Percentiles rank a stretch among this genome's conserved stretches.
These are phyloP conservation scores for Cercospora brassicicola DNA, from an alignment of 2,329 filamentous ascomycete genomes.

Conservation along the genomic window DNA sequence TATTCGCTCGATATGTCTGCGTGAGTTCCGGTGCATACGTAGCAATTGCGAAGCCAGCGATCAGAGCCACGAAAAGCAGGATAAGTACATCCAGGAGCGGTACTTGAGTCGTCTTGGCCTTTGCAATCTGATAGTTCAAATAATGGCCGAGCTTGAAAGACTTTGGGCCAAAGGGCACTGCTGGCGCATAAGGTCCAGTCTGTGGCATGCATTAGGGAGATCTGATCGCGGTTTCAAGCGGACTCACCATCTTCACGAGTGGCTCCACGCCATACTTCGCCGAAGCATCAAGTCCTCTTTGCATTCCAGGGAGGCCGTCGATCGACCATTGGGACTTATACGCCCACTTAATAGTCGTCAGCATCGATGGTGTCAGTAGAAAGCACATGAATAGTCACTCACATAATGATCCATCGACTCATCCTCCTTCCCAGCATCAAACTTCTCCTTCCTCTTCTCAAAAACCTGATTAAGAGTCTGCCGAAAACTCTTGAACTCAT, in stretches of 20 bases:
- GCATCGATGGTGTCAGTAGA: not conserved
- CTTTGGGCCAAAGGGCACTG: constrained; percentile 23
- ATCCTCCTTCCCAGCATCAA: constrained; percentile 39
- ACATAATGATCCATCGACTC: constrained; percentile 45
- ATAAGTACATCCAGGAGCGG: constrained; percentile 21
- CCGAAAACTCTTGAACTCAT: constrained; percentile 46
- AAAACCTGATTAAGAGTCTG: constrained; percentile 46
- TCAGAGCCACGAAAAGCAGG: constrained; percentile 19
- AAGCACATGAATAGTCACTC: not conserved
- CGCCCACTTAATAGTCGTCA: constrained; percentile 38
- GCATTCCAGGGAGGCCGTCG: constrained; percentile 49
- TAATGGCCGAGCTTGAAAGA: constrained; percentile 25
- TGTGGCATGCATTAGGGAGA: not conserved
- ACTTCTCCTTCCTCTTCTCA: constrained; percentile 43
- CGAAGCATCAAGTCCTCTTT: constrained; percentile 42
- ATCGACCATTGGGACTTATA: constrained; percentile 47
- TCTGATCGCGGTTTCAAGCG: not conserved
- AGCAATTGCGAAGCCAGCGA: constrained; percentile 17
- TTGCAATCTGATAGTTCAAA: constrained; percentile 21
- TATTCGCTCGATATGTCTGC: not conserved
- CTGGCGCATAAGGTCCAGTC: constrained; percentile 26
- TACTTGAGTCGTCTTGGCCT: constrained; percentile 15
- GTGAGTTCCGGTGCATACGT: constrained; percentile 14
- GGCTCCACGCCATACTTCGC: constrained; percentile 42
- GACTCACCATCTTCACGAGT: constrained; percentile 46